A percentile compares a stretch with the other conserved stretches of the same genome.
Conservation (phyloP, 257 asterid species). For the Pogostemon cablin region DNA sequence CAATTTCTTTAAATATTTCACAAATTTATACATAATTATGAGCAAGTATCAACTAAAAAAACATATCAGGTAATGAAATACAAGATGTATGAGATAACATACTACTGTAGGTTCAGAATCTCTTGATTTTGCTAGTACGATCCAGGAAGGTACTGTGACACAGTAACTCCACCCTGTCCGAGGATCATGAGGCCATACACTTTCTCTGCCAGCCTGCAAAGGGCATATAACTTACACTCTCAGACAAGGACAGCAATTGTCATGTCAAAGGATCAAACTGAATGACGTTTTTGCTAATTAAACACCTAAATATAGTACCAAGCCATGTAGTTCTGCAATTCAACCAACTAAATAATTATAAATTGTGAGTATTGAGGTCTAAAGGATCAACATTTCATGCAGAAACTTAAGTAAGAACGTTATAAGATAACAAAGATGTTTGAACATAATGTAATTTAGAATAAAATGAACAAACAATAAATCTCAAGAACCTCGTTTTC, state of each 20-base stretch:
- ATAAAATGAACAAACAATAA: not conserved
- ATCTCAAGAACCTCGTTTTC: slow-evolving; percentile 2
- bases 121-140: slow-evolving; percentile 84
- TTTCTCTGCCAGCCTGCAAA: slow-evolving; percentile 80
- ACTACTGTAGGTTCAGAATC: slow-evolving; percentile 98
- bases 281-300: not conserved
- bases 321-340: slow-evolving; percentile 1
- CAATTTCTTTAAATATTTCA: slow-evolving; percentile 5
- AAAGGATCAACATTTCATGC: slow-evolving; percentile 19
- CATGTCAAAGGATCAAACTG: slow-evolving; percentile 20
- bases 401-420: slow-evolving; percentile 26
- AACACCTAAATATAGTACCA: slow-evolving; percentile 25
- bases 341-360: slow-evolving; percentile 18
- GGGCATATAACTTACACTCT: slow-evolving; percentile 32
- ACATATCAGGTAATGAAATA: slow-evolving; percentile 32
- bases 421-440: slow-evolving; percentile 20
- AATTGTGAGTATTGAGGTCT: not conserved
- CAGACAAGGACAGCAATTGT: slow-evolving; percentile 10
- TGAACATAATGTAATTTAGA: not conserved
- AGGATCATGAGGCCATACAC: slow-evolving; percentile 97
- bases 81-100: slow-evolving; percentile 36
- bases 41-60: slow-evolving; percentile 12
- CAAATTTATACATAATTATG: slow-evolving; percentile 12
- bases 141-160: slow-evolving; percentile 92
- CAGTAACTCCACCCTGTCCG: slow-evolving; percentile 98